Base-by-base conservation (phyloP, 805 yeast genomes). In the Diddensiella caesifluorescens region DNA sequence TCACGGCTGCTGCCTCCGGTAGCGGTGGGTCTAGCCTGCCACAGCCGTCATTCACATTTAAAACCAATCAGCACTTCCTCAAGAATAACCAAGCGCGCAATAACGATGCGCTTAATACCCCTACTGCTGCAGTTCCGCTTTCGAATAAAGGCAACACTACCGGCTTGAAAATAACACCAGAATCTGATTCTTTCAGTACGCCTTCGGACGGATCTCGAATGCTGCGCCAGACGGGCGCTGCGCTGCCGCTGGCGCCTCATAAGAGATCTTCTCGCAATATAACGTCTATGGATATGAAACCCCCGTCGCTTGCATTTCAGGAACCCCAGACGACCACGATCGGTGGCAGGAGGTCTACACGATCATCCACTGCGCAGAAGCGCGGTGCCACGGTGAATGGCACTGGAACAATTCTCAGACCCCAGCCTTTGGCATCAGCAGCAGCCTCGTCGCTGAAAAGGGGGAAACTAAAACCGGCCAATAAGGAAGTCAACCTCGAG, bases 201-300 rank as follows among this genome's bases (percentile, higher is more conserved):
- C 52, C 52, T 2, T 39, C 52, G 5, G 46, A 41, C 22, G 40
- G 39, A 30, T 20, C 42, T 13, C 36, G 44, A 9, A 28, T 39
- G 7, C 15, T 18, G 13, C 12, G 16, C 12, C 7, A 12, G 31
- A 13, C 28, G 21, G n/a, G 19, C 20, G 20, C 33, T 22, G 42
- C 45, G 13, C 23, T 47, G 13, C 47, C 53, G 16, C 40, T 50
- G 19, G 54, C 54, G 4, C 54, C 54, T 5, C 54, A 50, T 35
- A 50, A 50, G 38, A 44, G 54, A 19, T 33, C 52, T 3, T 35
- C 51, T 5, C 37, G 54, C 6, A 43, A 41, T 38, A 28, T 33
- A 12, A 21, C 23, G 7, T 12, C 33, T 20, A 6, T 18, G 34
- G 39, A 44, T 13, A 29, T 29, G 25, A 27, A 32, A 20, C 43